Evolutionary conservation across 2,329 filamentous ascomycete genomes (phyloP).

Genomic region (Lecanosticta acicola): DNA sequence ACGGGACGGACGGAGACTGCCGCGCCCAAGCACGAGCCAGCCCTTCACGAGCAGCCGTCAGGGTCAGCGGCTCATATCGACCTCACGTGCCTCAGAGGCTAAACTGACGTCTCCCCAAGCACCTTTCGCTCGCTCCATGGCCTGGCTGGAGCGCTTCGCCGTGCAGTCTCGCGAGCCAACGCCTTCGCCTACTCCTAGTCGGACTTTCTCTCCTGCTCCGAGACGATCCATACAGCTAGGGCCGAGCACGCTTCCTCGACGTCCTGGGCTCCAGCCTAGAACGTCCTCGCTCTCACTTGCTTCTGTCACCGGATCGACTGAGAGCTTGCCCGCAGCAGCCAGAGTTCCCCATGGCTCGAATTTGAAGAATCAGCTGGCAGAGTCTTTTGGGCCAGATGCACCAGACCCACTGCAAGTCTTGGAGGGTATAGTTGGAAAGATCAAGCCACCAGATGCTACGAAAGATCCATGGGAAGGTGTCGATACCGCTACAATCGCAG

Average conservation of each 20-base stretch:
- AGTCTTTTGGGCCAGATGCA: slow-evolving; percentile 49
- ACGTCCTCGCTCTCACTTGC: slow-evolving; percentile 74
- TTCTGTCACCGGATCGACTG: slow-evolving; percentile 66
- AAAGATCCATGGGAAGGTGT: slow-evolving; percentile 34
- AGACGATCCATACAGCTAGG: slow-evolving; percentile 63
- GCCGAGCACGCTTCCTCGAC: slow-evolving; percentile 62
- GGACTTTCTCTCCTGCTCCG: slow-evolving; percentile 66
- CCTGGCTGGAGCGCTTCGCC: slow-evolving; percentile 80
- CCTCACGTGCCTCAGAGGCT: neutral
- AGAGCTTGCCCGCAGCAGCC: slow-evolving; percentile 64
- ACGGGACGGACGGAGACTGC: neutral
- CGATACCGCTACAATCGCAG: slow-evolving; percentile 44
- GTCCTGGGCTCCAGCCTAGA: slow-evolving; percentile 62
- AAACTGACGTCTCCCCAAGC: no score
- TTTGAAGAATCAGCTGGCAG: slow-evolving; percentile 54
- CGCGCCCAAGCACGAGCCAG: neutral
- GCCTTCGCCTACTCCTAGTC: slow-evolving; percentile 56
- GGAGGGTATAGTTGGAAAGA: slow-evolving; percentile 50
- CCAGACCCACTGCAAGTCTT: slow-evolving; percentile 68
- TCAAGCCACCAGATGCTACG: slow-evolving; percentile 3
- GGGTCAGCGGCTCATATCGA: neutral
- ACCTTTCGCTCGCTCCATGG: neutral
- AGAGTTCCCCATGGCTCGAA: slow-evolving; percentile 62
- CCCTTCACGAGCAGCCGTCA: neutral
- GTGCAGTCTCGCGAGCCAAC: slow-evolving; percentile 66